A percentile compares a stretch with the other conserved stretches of the same genome.
Evolutionary conservation across 768 basidiomycete genomes (phyloP).

Genomic region (Mycena kentingensis): DNA sequence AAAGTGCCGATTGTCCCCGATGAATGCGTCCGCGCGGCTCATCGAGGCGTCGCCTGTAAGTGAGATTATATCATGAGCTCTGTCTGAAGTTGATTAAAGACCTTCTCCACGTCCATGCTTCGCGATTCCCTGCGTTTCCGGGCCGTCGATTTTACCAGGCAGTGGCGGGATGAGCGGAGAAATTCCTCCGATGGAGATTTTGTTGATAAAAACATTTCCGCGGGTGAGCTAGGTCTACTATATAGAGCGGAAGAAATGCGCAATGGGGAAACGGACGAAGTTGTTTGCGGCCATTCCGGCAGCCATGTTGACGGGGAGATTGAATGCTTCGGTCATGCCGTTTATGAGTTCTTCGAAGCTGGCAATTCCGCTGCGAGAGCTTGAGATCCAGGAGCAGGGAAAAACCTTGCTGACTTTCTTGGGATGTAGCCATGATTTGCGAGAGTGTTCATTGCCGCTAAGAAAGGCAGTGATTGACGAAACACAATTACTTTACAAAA

Average conservation of each 20-base stretch:
- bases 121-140: slow-evolving; percentile 18
- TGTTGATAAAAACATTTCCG: slow-evolving; percentile 20
- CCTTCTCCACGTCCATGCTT: slow-evolving; percentile 22
- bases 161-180: slow-evolving; percentile 15
- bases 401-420: slow-evolving; percentile 6
- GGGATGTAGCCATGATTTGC: too few species aligned
- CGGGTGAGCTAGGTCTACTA: slow-evolving; percentile 9
- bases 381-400: neutral
- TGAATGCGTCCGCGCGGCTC: slow-evolving; percentile 20
- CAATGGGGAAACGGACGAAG: slow-evolving; percentile 2
- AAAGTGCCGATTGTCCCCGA: slow-evolving; percentile 23
- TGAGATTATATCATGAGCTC: too few species aligned
- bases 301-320: slow-evolving; percentile 7
- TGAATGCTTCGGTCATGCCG: slow-evolving; percentile 23
- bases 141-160: slow-evolving; percentile 17
- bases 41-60: slow-evolving; percentile 18
- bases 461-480: neutral
- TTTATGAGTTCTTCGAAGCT: slow-evolving; percentile 17
- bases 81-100: neutral
- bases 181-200: slow-evolving; percentile 17
- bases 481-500: neutral
- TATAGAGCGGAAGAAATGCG: neutral
- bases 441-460: slow-evolving; percentile 24
- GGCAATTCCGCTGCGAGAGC: slow-evolving; percentile 19
- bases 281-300: slow-evolving; percentile 19